Evolutionary conservation across 1,139 yeast genomes (phyloP), one percentile per base, ranked within the genome.

Genomic region (Saccharomyces hybrid): DNA sequence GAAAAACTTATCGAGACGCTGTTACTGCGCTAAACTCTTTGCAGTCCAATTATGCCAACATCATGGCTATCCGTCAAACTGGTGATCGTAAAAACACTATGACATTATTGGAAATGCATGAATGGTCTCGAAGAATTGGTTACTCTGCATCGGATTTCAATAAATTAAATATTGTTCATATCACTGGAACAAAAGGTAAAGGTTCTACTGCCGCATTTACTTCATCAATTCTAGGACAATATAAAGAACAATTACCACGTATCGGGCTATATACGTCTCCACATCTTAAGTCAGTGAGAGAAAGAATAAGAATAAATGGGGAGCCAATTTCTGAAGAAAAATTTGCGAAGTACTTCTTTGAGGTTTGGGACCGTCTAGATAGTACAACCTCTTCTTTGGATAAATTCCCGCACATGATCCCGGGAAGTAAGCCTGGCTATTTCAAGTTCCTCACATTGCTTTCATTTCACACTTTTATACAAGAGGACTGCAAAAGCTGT

Each of bases 101-200:
- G 69, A 82, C 91, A 47, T 81, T 93, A 52, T 86, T 86, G 28
- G 97, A 93, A 68, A 95, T 93, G 84, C 76, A 82, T 52, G 98
- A 91, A 69, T 95, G 93, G 85, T 80, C 87, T n/a, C 76, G 93
- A 55, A 76, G 98, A 63, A 79, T 89, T 52, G 99, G 98, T 0
- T 90, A 91, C 70, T 68, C 74, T n/a, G 79, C 84, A 0, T 62
- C 71, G 3, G 96, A 86, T 59, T 83, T 88, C 66, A 82, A 90
- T 70, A 78, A 73, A 56, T 72, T 95, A 64, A 90, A 91, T 63
- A 79, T 90, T 4, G 79, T 95, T 50, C 99, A 95, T 67, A 86
- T 95, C 38, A 91, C 99, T 0, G 99, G 99, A 27, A 95, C 99
- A 1, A 95, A 95, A 70, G 99, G 99, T 11, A 95, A 95, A 73